Evolutionary conservation across 805 yeast genomes (phyloP).

Genomic region (Peterozyma xylosa): DNA sequence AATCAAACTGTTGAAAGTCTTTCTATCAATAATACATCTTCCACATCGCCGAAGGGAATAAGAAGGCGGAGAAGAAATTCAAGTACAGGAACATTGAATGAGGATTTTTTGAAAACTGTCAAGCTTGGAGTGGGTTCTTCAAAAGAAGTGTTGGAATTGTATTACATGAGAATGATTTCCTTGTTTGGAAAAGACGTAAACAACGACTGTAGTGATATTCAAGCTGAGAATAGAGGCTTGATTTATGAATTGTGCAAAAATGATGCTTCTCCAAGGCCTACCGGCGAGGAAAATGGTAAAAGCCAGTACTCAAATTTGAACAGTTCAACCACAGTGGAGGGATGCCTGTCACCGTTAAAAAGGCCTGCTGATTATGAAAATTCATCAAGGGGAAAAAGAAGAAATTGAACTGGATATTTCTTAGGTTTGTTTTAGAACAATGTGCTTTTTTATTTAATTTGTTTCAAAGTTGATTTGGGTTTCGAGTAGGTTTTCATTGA

Average conservation of each 20-base stretch:
- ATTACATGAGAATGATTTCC: conserved; percentile 40
- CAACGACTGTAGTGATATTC: not conserved
- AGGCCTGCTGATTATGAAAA: conserved; percentile 9
- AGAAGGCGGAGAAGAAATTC: not conserved
- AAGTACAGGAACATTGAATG: conserved; percentile 6
- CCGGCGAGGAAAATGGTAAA: not conserved
- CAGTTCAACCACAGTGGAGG: not conserved
- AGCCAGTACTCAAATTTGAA: not conserved
- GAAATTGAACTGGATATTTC: conserved; percentile 1
- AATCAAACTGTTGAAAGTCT: not conserved
- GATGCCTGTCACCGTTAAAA: conserved; percentile 11
- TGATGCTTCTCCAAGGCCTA: not conserved
- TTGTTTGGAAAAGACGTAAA: conserved; percentile 32
- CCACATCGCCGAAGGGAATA: conserved; percentile 2
- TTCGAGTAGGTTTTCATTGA: not conserved
- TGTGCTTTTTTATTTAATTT: not conserved
- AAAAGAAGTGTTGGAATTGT: conserved; percentile 34
- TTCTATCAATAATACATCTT: not conserved
- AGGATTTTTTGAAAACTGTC: conserved; percentile 19
- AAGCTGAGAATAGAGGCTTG: not conserved
- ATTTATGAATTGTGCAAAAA: not conserved
- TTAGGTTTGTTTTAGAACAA: not conserved
- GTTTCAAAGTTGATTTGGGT: not conserved
- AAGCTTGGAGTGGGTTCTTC: conserved; percentile 23
- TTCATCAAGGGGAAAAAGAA: not conserved